Conservation (phyloP, 2,329 filamentous ascomycete species). For the Curvularia lunata region DNA sequence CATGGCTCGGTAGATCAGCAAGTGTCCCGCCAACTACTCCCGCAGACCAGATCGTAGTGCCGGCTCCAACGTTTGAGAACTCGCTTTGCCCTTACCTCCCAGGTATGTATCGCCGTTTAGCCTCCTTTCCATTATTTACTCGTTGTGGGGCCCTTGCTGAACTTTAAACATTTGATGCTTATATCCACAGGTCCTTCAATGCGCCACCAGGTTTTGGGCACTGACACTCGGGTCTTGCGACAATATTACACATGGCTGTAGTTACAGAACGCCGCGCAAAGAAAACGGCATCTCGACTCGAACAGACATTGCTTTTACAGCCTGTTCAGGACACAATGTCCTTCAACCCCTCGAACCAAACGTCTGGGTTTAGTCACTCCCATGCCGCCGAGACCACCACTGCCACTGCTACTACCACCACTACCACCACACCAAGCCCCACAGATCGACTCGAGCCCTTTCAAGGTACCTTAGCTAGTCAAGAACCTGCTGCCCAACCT, state of each 20-base stretch:
- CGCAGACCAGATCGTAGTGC: conserved; percentile 42
- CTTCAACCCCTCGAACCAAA: conserved; percentile 39
- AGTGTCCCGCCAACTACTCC: conserved; percentile 42
- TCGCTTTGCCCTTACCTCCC: conserved; percentile 33
- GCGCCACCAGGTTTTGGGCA: conserved; percentile 32
- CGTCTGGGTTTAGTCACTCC: conserved; percentile 34
- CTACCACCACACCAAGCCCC: conserved; percentile 30
- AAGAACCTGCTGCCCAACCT: conserved; percentile 24
- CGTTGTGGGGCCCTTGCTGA: conserved; percentile 28
- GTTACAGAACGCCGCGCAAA: conserved; percentile 45
- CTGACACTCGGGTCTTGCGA: conserved; percentile 38
- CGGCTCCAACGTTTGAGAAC: conserved; percentile 47
- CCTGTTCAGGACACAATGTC: conserved; percentile 45
- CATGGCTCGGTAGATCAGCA: conserved; percentile 45
- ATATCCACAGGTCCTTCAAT: conserved; percentile 40
- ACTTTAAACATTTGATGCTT: conserved; percentile 39
- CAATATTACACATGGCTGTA: conserved; percentile 47
- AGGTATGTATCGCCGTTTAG: conserved; percentile 40
- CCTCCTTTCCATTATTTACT: conserved; percentile 21
- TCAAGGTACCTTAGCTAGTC: conserved; percentile 27
- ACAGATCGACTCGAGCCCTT: conserved; percentile 29
- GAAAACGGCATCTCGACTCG: conserved; percentile 43
- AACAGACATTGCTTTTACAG: conserved; percentile 42
- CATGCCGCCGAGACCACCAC: conserved; percentile 28
- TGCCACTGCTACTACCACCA: conserved; percentile 1